These are phyloP conservation scores for Schizophyllum amplum DNA, from an alignment of 1,284 basidiomycete genomes.

Conservation along the genomic window DNA sequence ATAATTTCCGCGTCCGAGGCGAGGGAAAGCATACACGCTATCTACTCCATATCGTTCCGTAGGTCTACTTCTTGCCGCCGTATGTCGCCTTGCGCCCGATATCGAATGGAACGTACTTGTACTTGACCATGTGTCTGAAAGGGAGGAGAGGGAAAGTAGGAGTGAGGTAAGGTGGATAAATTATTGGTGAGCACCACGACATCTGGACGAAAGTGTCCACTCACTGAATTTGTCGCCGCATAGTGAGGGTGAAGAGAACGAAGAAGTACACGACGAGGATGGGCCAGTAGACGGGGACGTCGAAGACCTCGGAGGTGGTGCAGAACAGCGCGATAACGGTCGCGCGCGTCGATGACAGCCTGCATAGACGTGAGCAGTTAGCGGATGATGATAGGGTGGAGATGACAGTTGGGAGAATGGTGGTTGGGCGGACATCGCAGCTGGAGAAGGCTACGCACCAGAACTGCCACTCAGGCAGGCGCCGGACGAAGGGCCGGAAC, in stretches of 20 bases:
- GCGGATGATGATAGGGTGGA: constrained; percentile 45
- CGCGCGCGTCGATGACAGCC: constrained; percentile 90
- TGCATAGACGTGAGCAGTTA: constrained; percentile 21
- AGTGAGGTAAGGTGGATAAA: not conserved
- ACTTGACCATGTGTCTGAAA: constrained; percentile 95
- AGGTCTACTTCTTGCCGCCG: constrained; percentile 24
- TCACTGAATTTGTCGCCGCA: constrained; percentile 90
- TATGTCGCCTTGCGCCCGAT: constrained; percentile 83
- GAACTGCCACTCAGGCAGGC: constrained; percentile 95
- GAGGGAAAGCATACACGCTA: no score
- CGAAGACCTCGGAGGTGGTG: constrained; percentile 77
- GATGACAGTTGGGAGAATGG: constrained; percentile 20
- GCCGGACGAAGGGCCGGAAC: constrained; percentile 92
- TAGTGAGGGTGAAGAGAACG: constrained; percentile 46
- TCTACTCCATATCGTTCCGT: no score
- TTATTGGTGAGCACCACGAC: no score
- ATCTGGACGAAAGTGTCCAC: constrained; percentile 26
- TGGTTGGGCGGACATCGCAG: constrained; percentile 2
- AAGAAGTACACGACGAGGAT: constrained; percentile 17
- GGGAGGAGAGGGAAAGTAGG: not conserved
- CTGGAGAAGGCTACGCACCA: constrained; percentile 48
- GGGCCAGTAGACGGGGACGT: constrained; percentile 90
- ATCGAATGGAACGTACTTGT: constrained; percentile 92
- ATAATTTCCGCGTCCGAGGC: no score
- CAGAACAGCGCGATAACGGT: constrained; percentile 74